Evolutionary conservation across 768 basidiomycete species (phyloP), one percentile per base, ranked within the genome.

Genomic region (Exsudoporus frostii): DNA sequence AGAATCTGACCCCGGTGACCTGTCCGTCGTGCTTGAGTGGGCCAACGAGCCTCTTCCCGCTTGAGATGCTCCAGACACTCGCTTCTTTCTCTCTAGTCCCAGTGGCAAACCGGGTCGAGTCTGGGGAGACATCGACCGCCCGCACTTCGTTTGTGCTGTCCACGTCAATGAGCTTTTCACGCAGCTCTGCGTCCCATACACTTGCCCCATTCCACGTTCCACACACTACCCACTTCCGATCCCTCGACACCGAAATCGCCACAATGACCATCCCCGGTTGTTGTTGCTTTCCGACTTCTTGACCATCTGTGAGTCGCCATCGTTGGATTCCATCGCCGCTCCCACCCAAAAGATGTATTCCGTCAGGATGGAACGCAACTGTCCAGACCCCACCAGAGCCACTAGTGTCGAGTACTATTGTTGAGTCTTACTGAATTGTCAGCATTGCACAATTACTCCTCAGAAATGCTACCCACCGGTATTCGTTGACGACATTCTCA

Each of bases 261-360:
- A 1, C 1, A 24, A n/a, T 2, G 0, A 0, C 2, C 25, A 42
- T 11, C 9, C 7, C n/a, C 3, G 24, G n/a, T n/a, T n/a, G n/a
- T n/a, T n/a, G 3, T n/a, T 42, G 41, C 9, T 27, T 27, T 11
- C 42, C 10, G 1, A 43, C 42, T 2, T 27, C 42, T 19, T 27
- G 25, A 27, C 42, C 42, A 1, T 43, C 42, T 13, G n/a, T 11
- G 4, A 27, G 25, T n/a, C 11, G 24, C 42, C 42, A 43, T 4
- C 17, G 42, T 27, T 10, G 41, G n/a, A 27, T 42, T 25, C 17
- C 25, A 6, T 11, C 0, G 2, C 0, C 1, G 1, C 10, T 3
- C n/a, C 42, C 42, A 5, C 42, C 10, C 6, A 43, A 9, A 11
- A 43, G 11, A 43, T 43, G 42, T 11, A 7, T n/a, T 43, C 42